Percentiles rank a stretch among this genome's conserved stretches.
Conservation (phyloP, 495 filamentous ascomycete genomes). For the Rostrohypoxylon terebratum region DNA sequence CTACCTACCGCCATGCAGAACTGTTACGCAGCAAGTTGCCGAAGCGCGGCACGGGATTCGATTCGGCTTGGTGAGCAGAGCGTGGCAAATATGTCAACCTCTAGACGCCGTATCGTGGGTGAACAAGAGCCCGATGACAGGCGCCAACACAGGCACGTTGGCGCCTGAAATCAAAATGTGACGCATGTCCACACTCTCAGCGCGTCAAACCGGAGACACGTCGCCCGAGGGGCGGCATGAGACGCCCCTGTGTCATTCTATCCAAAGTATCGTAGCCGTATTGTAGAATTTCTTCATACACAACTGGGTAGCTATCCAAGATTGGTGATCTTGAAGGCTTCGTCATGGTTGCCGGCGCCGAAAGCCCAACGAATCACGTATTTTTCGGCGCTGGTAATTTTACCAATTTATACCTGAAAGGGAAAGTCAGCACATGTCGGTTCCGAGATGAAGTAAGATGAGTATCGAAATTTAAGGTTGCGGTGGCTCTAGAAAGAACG, state of each 20-base stretch:
- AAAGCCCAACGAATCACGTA: background rate
- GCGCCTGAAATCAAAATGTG: slow-evolving; percentile 34
- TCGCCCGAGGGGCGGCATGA: slow-evolving; percentile 15
- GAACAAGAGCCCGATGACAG: slow-evolving; percentile 5
- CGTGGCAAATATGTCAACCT: slow-evolving; percentile 4
- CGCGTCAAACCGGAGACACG: slow-evolving; percentile 24
- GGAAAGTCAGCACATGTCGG: background rate
- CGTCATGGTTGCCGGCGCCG: background rate
- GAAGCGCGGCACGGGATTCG: slow-evolving; percentile 8
- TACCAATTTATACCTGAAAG: background rate
- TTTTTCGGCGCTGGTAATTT: background rate
- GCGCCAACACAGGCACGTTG: slow-evolving; percentile 1
- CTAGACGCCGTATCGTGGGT: slow-evolving; percentile 2
- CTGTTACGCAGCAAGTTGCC: background rate
- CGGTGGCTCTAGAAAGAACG: slow-evolving; percentile 1
- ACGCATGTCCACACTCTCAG: slow-evolving; percentile 23
- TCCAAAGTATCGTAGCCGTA: background rate
- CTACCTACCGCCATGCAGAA: background rate
- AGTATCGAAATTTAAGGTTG: slow-evolving; percentile 4
- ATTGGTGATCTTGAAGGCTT: background rate
- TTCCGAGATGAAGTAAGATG: slow-evolving; percentile 2
- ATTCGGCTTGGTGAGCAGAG: slow-evolving; percentile 11
- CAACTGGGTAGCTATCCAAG: background rate
- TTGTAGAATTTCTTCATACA: background rate
- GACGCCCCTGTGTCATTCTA: background rate